Percentiles rank a stretch among this genome's conserved stretches.
phyloP scores from a whole-genome alignment of 2,329 filamentous ascomycete species.

The Claviceps maximensis region DNA sequence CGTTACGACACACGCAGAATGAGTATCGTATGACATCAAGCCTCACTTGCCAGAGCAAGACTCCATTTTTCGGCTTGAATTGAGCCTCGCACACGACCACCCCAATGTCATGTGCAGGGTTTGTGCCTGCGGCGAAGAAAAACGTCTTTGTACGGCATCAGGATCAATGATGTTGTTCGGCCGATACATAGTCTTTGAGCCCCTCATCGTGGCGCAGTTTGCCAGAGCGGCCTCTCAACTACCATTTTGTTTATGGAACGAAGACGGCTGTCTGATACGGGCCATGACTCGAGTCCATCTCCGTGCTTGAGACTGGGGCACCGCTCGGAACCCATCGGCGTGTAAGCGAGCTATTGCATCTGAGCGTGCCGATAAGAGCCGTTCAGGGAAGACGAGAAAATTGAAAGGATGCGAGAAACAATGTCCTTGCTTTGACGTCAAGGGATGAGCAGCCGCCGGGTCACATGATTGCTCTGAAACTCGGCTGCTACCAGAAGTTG shows the following conservation, averaged over 20 bases:
- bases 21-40: background rate
- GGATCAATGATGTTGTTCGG: background rate
- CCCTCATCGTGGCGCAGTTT: background rate
- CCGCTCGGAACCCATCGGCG: background rate
- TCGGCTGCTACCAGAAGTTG: background rate
- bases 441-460: background rate
- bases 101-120: background rate
- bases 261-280: background rate
- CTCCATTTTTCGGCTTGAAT: background rate
- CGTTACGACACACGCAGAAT: background rate
- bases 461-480: background rate
- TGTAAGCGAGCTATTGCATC: background rate
- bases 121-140: background rate
- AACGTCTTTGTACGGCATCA: background rate
- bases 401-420: background rate
- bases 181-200: background rate
- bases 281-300: background rate
- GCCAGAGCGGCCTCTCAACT: background rate
- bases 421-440: background rate
- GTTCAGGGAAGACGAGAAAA: background rate
- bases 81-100: background rate
- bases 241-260: background rate
- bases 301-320: background rate
- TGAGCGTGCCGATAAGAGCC: background rate
- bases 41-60: background rate